Percentiles rank a stretch among this genome's conserved stretches.
These are phyloP conservation scores for Myrica gale DNA, from an alignment of 306 rosid genomes.

Conservation along the genomic window DNA sequence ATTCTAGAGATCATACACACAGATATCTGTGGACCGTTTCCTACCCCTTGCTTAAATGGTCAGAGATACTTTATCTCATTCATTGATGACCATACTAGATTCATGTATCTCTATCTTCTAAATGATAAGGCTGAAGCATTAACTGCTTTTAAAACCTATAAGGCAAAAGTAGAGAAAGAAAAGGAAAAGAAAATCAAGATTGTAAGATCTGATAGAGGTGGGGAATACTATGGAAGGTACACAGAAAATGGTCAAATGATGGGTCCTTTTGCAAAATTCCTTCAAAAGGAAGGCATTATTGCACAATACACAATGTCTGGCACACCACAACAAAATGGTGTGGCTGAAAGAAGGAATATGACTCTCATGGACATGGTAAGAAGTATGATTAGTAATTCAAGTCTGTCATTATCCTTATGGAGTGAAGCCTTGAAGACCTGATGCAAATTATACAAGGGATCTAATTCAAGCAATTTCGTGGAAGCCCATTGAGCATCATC, in stretches of 20 bases:
- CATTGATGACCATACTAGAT: neutral
- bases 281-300: neutral
- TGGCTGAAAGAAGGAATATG: neutral
- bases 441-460: no score
- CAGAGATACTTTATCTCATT: neutral
- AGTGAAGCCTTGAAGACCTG: neutral
- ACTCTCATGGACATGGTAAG: neutral
- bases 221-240: neutral
- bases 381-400: neutral
- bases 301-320: neutral
- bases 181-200: neutral
- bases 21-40: neutral
- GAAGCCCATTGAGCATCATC: no score
- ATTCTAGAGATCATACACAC: neutral
- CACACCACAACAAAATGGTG: neutral
- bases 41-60: neutral
- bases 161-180: neutral
- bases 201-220: neutral
- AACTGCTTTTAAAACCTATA: neutral
- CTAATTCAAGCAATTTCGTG: no score
- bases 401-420: neutral
- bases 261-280: neutral
- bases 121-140: neutral
- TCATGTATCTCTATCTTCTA: constrained; percentile 1
- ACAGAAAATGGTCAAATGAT: neutral